Base-by-base conservation (phyloP, 1,139 yeast genomes). In the Debaryomyces subglobosus region DNA sequence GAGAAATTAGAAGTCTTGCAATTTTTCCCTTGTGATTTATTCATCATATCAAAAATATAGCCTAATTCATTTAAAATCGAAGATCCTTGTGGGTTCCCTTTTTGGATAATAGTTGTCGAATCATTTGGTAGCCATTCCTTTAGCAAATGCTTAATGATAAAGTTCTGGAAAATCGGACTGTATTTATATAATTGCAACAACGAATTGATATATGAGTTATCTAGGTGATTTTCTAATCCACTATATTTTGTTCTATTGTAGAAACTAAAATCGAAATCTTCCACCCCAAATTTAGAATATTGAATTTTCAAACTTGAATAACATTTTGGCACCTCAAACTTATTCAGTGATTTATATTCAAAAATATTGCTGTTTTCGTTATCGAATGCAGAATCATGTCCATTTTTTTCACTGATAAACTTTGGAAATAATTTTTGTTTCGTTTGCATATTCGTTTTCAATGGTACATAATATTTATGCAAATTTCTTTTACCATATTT, bases 271-370 rank as follows among this genome's bases (percentile, higher is more conserved):
- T 95, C 97, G 68, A 94, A 94, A 66, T 91, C 97, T 57, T 87
- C 91, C 25, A 95, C 92, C 16, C 99, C 99, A 67, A 91, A 94
- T 59, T 82, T 86, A 49, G 96, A 88, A 64, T 92, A 92, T 42
- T 87, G 81, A 52, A 94, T 89, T 52, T 87, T 89, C 47, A 90
- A 72, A 58, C 84, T 83, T 35, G 84, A 74, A 66, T 87, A 94
- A 33, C 92, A 87, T 49, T 85, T 85, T 0, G 97, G 96, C 1
- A 69, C 61, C 45, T 58, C 43, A 78, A 67, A 39, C 65, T 48
- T 49, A 13, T 45, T 45, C 18, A 45, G 34, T 8, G 45, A 30
- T 42, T 62, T 65, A 46, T 55, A 63, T 51, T 71, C 71, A 51
- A 74, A 71, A 2, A 67, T 59, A 33, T 64, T 68, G 15, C 25